These are phyloP conservation scores for Plasmodiophora brassicae DNA, from an alignment of 208 protist species.

Conservation along the genomic window DNA sequence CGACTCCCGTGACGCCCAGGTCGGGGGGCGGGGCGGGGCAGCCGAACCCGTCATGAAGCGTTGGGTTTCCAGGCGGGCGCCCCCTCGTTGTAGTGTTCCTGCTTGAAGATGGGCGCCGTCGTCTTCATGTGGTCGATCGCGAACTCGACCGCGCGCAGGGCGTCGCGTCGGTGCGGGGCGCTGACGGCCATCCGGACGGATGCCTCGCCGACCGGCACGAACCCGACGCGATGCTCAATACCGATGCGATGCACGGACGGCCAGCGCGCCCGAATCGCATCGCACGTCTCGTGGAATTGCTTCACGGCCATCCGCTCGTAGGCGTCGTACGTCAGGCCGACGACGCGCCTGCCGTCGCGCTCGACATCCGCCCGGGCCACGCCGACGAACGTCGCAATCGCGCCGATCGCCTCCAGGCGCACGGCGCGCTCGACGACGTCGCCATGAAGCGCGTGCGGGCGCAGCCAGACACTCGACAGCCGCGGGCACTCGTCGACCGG, in stretches of 20 bases:
- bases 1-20: no score
- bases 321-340: constrained; percentile 65
- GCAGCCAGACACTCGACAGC: no score
- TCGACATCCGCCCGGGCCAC: constrained; percentile 57
- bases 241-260: constrained; percentile 49
- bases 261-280: constrained; percentile 40
- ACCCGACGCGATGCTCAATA: constrained; percentile 55
- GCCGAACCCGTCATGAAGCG: no score
- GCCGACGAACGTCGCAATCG: constrained; percentile 56
- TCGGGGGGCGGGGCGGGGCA: no score
- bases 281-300: constrained; percentile 45
- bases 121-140: constrained; percentile 67
- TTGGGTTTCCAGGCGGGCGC: not conserved
- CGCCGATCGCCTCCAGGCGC: constrained; percentile 39
- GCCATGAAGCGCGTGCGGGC: no score
- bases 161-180: constrained; percentile 58
- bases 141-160: constrained; percentile 59
- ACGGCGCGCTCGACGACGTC: not conserved
- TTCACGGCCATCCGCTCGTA: constrained; percentile 64
- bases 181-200: constrained; percentile 63
- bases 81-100: constrained; percentile 62
- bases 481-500: no score
- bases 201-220: constrained; percentile 46
- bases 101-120: constrained; percentile 69
- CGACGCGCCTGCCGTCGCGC: constrained; percentile 57